Evolutionary conservation across 306 rosid genomes (phyloP).

Genomic region (Comarum palustre): DNA sequence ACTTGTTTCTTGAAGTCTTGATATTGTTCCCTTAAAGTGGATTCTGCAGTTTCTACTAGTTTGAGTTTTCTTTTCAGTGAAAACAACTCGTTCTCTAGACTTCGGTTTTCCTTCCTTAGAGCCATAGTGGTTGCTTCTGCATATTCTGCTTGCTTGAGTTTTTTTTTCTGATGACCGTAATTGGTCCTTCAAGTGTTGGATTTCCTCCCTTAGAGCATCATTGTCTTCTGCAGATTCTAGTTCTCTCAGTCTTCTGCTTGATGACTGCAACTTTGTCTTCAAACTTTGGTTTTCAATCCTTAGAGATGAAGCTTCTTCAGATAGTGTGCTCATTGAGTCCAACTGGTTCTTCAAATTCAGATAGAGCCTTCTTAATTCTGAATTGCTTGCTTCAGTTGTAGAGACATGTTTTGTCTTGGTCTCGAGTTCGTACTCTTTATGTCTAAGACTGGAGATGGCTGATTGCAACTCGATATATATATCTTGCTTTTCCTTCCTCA

Average conservation of each 20-base stretch:
- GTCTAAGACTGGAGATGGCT: background rate
- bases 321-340: slow-evolving; percentile 23
- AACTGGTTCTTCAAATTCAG: slow-evolving; percentile 59
- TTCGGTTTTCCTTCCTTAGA: background rate
- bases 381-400: background rate
- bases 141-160: background rate
- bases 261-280: background rate
- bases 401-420: background rate
- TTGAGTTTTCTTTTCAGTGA: background rate
- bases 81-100: background rate
- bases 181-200: background rate
- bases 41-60: slow-evolving; percentile 3
- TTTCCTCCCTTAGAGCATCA: background rate
- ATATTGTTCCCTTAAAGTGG: background rate
- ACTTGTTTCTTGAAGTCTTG: background rate
- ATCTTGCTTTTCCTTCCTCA: background rate
- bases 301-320: background rate
- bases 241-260: background rate
- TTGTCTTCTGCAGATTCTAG: background rate
- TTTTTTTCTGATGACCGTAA: background rate
- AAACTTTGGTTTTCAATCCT: background rate
- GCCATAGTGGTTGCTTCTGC: background rate
- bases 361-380: slow-evolving; percentile 47
- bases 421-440: background rate
- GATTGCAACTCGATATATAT: background rate